These are phyloP conservation scores for Penicillium sp. DNA, from an alignment of 2,329 filamentous ascomycete genomes.

Conservation along the genomic window DNA sequence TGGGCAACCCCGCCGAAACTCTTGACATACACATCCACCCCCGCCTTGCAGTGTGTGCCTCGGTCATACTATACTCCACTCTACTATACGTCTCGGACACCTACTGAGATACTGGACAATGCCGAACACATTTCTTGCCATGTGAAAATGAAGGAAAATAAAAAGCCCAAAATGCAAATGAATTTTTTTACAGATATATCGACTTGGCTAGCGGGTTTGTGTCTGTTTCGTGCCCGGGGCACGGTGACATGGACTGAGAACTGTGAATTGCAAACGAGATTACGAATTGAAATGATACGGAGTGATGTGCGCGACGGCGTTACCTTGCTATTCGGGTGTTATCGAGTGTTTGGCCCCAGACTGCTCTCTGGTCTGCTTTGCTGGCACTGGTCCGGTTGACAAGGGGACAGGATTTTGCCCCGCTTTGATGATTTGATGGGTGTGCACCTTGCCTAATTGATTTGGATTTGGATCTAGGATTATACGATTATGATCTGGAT, in stretches of 20 bases:
- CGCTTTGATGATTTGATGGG: background rate
- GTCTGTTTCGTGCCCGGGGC: background rate
- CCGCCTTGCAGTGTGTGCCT: background rate
- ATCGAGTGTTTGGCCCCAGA: background rate
- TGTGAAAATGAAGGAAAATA: background rate
- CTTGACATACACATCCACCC: constrained; percentile 4
- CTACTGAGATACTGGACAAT: background rate
- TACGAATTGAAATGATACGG: constrained; percentile 7
- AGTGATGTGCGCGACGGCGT: background rate
- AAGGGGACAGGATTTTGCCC: background rate
- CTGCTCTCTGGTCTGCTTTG: background rate
- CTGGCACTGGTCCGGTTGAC: background rate
- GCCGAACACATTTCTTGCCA: background rate
- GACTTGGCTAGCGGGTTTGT: background rate
- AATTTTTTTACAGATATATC: background rate
- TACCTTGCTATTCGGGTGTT: background rate
- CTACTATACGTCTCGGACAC: background rate
- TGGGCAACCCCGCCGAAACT: constrained; percentile 21
- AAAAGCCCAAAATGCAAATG: background rate
- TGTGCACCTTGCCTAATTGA: background rate
- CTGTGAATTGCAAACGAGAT: constrained; percentile 1
- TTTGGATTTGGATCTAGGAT: background rate
- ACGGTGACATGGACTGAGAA: background rate
- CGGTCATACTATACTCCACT: background rate
- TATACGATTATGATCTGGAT: background rate